Conservation (phyloP, 2,329 filamentous ascomycete genomes). For the Macrophomina pseudophaseolina region DNA sequence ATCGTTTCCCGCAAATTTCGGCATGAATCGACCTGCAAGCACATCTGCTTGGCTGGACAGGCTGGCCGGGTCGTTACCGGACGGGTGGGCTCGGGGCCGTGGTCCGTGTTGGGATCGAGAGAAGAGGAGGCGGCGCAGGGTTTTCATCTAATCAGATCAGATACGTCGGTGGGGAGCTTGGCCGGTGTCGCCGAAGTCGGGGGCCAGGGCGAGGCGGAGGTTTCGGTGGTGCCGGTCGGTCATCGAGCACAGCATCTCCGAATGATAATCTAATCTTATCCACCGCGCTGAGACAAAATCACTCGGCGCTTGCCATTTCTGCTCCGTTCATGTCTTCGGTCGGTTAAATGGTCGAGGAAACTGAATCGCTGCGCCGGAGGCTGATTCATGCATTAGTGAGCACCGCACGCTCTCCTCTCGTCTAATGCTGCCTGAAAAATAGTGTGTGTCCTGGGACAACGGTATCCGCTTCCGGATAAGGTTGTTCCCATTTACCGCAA, state of each 20-base stretch:
- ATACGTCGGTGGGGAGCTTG: background rate
- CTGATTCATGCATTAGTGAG: too few relatives aligned
- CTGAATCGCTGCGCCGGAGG: too few relatives aligned
- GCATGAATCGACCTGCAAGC: background rate
- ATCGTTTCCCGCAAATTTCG: background rate
- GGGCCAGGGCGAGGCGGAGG: background rate
- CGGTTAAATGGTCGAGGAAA: too few relatives aligned
- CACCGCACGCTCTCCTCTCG: too few relatives aligned
- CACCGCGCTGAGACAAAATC: background rate
- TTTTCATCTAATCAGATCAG: slow-evolving; percentile 18
- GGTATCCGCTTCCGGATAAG: too few relatives aligned
- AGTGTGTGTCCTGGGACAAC: too few relatives aligned
- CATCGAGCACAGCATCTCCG: background rate
- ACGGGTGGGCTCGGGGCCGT: background rate
- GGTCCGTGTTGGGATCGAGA: background rate
- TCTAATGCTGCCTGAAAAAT: too few relatives aligned
- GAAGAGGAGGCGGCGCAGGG: background rate
- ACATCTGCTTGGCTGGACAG: slow-evolving; percentile 12
- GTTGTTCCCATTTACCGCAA: too few relatives aligned
- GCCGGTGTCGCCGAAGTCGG: background rate
- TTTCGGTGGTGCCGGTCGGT: background rate
- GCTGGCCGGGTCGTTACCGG: slow-evolving; percentile 7
- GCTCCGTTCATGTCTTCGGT: too few relatives aligned
- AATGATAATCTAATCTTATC: slow-evolving; percentile 10
- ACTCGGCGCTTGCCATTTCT: background rate